phyloP scores from a whole-genome alignment of 2,329 filamentous ascomycete genomes.

The Rhytidhysteron rufulum region DNA sequence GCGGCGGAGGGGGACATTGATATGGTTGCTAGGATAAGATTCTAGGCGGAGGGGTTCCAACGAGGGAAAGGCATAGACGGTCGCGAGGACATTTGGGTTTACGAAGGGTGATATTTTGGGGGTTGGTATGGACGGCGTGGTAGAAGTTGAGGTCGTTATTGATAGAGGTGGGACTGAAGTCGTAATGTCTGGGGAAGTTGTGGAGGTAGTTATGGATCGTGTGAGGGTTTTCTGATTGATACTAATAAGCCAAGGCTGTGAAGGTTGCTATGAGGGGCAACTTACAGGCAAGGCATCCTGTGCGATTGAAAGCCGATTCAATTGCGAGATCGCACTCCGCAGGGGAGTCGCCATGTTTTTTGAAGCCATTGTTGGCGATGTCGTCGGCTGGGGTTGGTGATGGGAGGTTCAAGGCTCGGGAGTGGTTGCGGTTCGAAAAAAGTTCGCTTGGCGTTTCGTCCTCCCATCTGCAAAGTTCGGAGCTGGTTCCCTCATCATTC shows the following conservation, averaged over 20 bases:
- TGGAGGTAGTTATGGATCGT: slow-evolving; percentile 22
- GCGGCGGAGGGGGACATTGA: slow-evolving; percentile 79
- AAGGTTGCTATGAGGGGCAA: slow-evolving; percentile 32
- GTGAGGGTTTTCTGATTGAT: slow-evolving; percentile 22
- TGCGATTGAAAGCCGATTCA: slow-evolving; percentile 24
- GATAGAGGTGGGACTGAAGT: slow-evolving; percentile 1
- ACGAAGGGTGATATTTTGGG: slow-evolving; percentile 41
- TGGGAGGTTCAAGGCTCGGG: slow-evolving; percentile 21
- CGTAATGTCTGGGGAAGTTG: slow-evolving; percentile 1
- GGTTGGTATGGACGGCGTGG: slow-evolving; percentile 36
- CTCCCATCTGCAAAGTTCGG: background rate
- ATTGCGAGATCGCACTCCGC: slow-evolving; percentile 28
- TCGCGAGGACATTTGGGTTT: slow-evolving; percentile 67
- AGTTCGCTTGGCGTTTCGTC: slow-evolving; percentile 12
- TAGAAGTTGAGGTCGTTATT: slow-evolving; percentile 13
- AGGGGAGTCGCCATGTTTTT: slow-evolving; percentile 35
- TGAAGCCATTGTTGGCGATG: slow-evolving; percentile 37
- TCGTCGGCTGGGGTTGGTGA: slow-evolving; percentile 13
- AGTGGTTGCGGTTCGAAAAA: slow-evolving; percentile 17
- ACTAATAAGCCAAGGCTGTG: slow-evolving; percentile 25
- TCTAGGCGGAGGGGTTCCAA: slow-evolving; percentile 79
- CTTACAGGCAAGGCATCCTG: slow-evolving; percentile 42
- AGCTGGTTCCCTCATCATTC: slow-evolving; percentile 9
- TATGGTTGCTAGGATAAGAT: slow-evolving; percentile 75
- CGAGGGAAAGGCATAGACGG: slow-evolving; percentile 84